Evolutionary conservation across 768 basidiomycete species (phyloP), one percentile per base, ranked within the genome.

Genomic region (Collybia nuda): DNA sequence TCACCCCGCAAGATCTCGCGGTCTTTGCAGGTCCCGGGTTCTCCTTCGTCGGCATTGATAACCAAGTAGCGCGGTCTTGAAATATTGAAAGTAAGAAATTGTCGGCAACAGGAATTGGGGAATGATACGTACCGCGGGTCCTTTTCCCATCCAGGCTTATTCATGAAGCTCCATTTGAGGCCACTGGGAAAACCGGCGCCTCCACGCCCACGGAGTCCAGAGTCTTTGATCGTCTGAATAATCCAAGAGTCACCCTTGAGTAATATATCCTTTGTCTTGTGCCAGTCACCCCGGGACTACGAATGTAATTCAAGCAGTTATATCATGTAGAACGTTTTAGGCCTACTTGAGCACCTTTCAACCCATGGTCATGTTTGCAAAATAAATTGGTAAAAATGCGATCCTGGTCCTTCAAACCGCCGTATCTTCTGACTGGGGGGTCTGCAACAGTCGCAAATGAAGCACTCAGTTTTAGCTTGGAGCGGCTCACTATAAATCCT

Each of bases 11-110:
- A 76, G 61, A 99, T 98, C 71, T 99, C 96, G 44, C 96, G 88
- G 69, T 98, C 96, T 68, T 99, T 99, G 82, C 96, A 98, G 2
- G 96, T 99, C 15, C 96, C 96, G 0, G 95, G 96, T 69, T 99
- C 96, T 44, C 96, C 96, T 72, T 98, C 96, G 67, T 98, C 96
- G 14, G 96, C 95, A 66, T 98, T 98, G 58, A 98, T 90, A 45
- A 99, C 96, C 5, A 99, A 82, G 66, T 98, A 98, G 19, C 96
- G 86, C 3, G 95, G 96, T 45, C 94, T 32, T 32, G 6, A 11
- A 6, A 11, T 90, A 47, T 32, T 15, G 15, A 12, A 37, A 7
- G 42, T 21, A 45, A 22, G 11, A 21, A n/a, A 28, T n/a, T 38
- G 26, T 37, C 28, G 57, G 42, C n/a, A 5, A 32, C 19, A 17